These are phyloP conservation scores for Lomentospora prolificans DNA, from an alignment of 2,329 filamentous ascomycete species.

Conservation along the genomic window DNA sequence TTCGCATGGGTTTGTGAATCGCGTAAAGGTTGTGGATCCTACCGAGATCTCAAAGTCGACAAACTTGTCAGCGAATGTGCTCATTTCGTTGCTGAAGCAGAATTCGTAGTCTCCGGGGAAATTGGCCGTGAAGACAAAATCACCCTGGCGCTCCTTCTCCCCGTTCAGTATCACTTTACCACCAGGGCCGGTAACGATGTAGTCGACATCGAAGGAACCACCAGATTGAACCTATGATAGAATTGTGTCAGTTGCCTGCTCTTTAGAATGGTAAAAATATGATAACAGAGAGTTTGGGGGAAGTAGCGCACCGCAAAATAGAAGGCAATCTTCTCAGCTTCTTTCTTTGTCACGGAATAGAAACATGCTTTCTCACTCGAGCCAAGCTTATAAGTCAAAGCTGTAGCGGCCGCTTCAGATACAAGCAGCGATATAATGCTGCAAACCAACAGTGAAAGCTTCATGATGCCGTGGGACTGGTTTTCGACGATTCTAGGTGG, in stretches of 20 bases:
- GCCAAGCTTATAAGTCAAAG: slow-evolving; percentile 82
- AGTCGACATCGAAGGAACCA: slow-evolving; percentile 95
- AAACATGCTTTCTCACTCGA: slow-evolving; percentile 96
- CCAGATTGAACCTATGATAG: slow-evolving; percentile 96
- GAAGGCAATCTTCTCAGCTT: slow-evolving; percentile 85
- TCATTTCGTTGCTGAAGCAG: slow-evolving; percentile 99
- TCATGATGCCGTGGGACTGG: slow-evolving; percentile 42
- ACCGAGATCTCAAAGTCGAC: slow-evolving; percentile 97
- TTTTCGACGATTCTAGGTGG: neutral
- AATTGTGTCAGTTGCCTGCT: neutral
- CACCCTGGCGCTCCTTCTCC: slow-evolving; percentile 85
- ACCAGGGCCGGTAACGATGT: slow-evolving; percentile 72
- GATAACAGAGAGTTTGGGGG: neutral
- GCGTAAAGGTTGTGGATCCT: no score
- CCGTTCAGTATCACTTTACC: slow-evolving; percentile 77
- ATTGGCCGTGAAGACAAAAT: slow-evolving; percentile 94
- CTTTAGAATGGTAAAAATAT: neutral
- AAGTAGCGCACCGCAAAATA: slow-evolving; percentile 78
- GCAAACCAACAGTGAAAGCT: slow-evolving; percentile 48
- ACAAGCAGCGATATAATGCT: slow-evolving; percentile 63
- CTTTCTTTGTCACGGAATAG: slow-evolving; percentile 68
- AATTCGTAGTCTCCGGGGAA: slow-evolving; percentile 84
- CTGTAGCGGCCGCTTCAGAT: slow-evolving; percentile 70
- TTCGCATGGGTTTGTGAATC: no score
- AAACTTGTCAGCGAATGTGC: slow-evolving; percentile 92